These are phyloP conservation scores for Trametes versicolor DNA, from an alignment of 1,284 basidiomycete genomes.

Conservation along the genomic window DNA sequence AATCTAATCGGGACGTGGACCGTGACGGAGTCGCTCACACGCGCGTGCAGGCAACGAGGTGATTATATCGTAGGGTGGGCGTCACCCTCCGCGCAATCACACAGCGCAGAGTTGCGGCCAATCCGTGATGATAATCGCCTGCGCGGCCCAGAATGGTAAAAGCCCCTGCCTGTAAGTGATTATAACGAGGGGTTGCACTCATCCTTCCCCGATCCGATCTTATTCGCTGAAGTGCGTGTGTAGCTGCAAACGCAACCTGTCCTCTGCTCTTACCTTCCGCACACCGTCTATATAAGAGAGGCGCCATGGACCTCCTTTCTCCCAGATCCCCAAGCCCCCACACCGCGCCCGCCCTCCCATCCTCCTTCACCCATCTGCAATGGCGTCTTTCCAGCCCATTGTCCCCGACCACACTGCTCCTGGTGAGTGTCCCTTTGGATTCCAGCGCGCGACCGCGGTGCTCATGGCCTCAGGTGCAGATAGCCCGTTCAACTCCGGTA, in stretches of 20 bases:
- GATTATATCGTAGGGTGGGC: conserved; percentile 7
- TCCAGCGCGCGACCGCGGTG: neutral
- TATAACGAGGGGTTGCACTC: too few relatives aligned
- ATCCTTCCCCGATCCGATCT: too few relatives aligned
- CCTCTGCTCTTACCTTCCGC: conserved; percentile 5
- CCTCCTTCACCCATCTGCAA: conserved; percentile 3
- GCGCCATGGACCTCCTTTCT: conserved; percentile 17
- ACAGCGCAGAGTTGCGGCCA: too few relatives aligned
- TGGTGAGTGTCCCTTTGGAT: conserved; percentile 4
- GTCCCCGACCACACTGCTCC: neutral
- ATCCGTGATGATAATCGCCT: too few relatives aligned
- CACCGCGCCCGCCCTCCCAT: conserved; percentile 4
- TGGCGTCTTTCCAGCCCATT: conserved; percentile 2
- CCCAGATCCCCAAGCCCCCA: conserved; percentile 15
- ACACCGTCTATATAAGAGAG: conserved; percentile 17
- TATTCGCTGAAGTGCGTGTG: too few relatives aligned
- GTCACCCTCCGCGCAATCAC: neutral
- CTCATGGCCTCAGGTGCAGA: neutral
- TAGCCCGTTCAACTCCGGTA: neutral
- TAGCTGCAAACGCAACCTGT: neutral
- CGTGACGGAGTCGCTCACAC: neutral
- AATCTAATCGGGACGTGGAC: too few relatives aligned
- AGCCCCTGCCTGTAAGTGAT: too few relatives aligned
- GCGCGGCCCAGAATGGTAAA: too few relatives aligned
- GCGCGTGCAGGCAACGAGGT: conserved; percentile 3